A percentile compares a stretch with the other conserved stretches of the same genome.
Evolutionary conservation across 192 early-diverging fungal genomes (phyloP).

Genomic region (Mortierella antarctica): DNA sequence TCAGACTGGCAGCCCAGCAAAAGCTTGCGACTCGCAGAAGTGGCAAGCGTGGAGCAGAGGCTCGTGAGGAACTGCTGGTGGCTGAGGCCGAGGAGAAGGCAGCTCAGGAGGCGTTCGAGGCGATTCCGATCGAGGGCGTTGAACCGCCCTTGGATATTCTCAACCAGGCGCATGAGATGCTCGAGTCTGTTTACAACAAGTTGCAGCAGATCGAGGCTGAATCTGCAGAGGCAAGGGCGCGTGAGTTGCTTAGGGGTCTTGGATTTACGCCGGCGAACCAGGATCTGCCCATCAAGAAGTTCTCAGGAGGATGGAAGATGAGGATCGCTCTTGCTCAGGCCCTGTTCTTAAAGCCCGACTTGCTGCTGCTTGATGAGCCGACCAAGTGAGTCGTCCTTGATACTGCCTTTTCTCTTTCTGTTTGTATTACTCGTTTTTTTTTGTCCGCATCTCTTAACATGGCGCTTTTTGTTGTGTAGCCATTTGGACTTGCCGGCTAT

Average conservation of each 20-base stretch:
- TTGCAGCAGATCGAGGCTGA: conserved; percentile 72
- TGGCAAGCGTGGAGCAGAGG: conserved; percentile 71
- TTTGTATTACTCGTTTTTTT: neutral
- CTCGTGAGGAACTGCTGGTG: conserved; percentile 64
- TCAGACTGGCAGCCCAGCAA: conserved; percentile 58
- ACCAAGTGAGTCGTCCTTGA: conserved; percentile 55
- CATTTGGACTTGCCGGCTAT: conserved; percentile 91
- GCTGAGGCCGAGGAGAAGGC: conserved; percentile 50
- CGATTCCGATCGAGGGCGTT: conserved; percentile 32
- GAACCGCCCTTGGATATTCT: conserved; percentile 61
- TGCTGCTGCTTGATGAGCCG: conserved; percentile 89
- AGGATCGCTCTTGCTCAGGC: conserved; percentile 87
- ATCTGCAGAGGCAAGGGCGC: conserved; percentile 72
- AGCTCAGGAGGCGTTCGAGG: conserved; percentile 50
- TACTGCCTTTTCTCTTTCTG: neutral
- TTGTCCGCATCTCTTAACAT: neutral
- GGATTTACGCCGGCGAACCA: conserved; percentile 76
- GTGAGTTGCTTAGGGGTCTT: conserved; percentile 77
- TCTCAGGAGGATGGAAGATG: conserved; percentile 93
- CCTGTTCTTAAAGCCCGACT: conserved; percentile 82
- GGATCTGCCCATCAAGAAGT: conserved; percentile 70
- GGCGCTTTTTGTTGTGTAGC: conserved; percentile 34
- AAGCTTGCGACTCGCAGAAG: conserved; percentile 73
- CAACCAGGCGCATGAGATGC: conserved; percentile 68
- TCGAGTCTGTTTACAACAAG: conserved; percentile 66